Conservation (phyloP, 192 early-diverging fungal genomes). For the Coemansia sp. region DNA sequence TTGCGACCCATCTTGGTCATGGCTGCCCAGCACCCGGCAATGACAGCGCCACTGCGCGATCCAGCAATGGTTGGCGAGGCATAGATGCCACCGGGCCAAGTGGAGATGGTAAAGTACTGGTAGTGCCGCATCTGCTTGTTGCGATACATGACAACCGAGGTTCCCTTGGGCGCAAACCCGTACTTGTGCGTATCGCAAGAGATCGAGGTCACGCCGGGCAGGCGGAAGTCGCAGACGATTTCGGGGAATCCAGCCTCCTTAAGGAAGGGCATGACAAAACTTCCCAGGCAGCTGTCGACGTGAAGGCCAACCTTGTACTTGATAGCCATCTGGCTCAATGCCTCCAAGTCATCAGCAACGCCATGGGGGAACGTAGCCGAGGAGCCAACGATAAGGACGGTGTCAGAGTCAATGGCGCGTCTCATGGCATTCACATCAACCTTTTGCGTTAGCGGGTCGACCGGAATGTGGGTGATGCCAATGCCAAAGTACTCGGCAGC, state of each 20-base stretch:
- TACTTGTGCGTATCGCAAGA: constrained; percentile 99
- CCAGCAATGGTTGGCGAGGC: constrained; percentile 89
- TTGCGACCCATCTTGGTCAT: constrained; percentile 82
- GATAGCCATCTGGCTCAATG: constrained; percentile 72
- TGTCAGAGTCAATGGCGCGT: constrained; percentile 85
- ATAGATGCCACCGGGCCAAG: constrained; percentile 97
- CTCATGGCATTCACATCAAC: constrained; percentile 77
- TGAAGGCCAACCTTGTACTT: constrained; percentile 85
- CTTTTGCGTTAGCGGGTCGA: constrained; percentile 70
- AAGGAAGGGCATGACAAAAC: constrained; percentile 91
- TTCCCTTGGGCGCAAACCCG: constrained; percentile 98
- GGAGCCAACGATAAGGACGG: constrained; percentile 88
- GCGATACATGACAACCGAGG: constrained; percentile 90
- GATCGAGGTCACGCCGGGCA: constrained; percentile 91
- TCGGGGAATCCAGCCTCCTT: constrained; percentile 90
- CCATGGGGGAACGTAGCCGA: constrained; percentile 93
- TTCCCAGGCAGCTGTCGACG: constrained; percentile 94
- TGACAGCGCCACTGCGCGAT: constrained; percentile 83
- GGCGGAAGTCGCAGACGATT: constrained; percentile 79
- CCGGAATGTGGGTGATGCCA: constrained; percentile 79
- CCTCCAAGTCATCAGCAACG: constrained; percentile 85
- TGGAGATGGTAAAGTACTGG: constrained; percentile 88
- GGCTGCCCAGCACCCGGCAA: constrained; percentile 96
- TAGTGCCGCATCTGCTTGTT: constrained; percentile 75
- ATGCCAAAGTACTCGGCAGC: constrained; percentile 90